Conservation (phyloP, 2,329 filamentous ascomycete species). For the Calonectria henricotiae region DNA sequence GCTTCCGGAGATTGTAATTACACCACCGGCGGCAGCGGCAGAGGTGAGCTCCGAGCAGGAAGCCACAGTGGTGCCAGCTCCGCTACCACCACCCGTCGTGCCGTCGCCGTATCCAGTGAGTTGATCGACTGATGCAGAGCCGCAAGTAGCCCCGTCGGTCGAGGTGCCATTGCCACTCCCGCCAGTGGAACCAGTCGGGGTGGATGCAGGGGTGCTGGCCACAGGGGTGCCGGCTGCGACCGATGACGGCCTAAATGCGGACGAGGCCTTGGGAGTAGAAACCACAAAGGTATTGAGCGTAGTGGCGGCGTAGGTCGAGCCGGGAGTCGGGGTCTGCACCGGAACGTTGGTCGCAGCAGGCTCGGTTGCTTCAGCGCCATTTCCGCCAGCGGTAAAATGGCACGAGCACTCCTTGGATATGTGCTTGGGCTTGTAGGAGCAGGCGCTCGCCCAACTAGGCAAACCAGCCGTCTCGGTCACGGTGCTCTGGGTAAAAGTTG, state of each 20-base stretch:
- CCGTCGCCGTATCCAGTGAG: slow-evolving; percentile 55
- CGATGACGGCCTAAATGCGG: slow-evolving; percentile 22
- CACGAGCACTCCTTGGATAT: slow-evolving; percentile 57
- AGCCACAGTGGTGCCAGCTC: slow-evolving; percentile 63
- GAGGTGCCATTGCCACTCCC: slow-evolving; percentile 22
- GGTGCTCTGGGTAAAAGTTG: slow-evolving; percentile 39
- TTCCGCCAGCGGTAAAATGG: slow-evolving; percentile 47
- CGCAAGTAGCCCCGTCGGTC: slow-evolving; percentile 40
- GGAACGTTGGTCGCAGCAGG: slow-evolving; percentile 33
- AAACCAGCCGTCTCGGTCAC: slow-evolving; percentile 52
- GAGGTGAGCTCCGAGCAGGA: slow-evolving; percentile 61
- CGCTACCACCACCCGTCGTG: slow-evolving; percentile 65
- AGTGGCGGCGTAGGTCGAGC: slow-evolving; percentile 27
- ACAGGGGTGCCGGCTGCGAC: slow-evolving; percentile 17
- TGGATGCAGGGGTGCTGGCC: slow-evolving; percentile 8
- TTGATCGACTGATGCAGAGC: slow-evolving; percentile 42
- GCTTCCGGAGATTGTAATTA: slow-evolving; percentile 63
- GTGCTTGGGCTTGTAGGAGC: slow-evolving; percentile 52
- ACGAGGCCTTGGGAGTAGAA: slow-evolving; percentile 15
- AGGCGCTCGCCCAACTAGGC: slow-evolving; percentile 54
- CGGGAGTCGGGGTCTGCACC: slow-evolving; percentile 31
- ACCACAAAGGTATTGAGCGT: slow-evolving; percentile 44
- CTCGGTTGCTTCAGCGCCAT: slow-evolving; percentile 29
- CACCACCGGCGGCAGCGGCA: slow-evolving; percentile 59
- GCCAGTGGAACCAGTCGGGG: slow-evolving; percentile 25